Conservation (phyloP, 768 basidiomycete species). For the Fomitopsis pulvina region DNA sequence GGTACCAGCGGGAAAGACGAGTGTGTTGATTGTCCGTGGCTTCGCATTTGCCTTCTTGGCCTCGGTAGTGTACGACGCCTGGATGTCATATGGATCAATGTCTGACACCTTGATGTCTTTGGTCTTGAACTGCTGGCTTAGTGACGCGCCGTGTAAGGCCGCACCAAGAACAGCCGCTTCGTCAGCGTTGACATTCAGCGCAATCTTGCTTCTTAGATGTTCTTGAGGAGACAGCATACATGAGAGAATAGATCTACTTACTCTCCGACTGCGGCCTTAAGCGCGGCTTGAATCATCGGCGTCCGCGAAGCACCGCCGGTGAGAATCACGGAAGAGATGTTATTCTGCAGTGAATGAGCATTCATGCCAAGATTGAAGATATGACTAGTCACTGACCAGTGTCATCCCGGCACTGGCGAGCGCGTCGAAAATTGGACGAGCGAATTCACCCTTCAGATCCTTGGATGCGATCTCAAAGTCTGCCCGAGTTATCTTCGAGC, state of each 20-base stretch:
- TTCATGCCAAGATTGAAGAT: background rate
- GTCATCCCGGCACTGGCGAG: constrained; percentile 58
- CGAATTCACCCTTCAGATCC: constrained; percentile 58
- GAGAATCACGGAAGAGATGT: constrained; percentile 87
- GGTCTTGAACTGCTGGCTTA: constrained; percentile 90
- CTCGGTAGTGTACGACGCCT: constrained; percentile 71
- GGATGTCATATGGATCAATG: constrained; percentile 64
- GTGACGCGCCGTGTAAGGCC: constrained; percentile 83
- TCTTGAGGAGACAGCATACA: background rate
- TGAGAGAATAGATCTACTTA: constrained; percentile 28
- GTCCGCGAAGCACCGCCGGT: constrained; percentile 86
- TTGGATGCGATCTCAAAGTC: constrained; percentile 72
- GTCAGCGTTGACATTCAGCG: constrained; percentile 93
- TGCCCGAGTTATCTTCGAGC: constrained; percentile 65
- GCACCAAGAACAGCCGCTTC: constrained; percentile 95
- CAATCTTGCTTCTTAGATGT: constrained; percentile 63
- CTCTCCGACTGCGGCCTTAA: constrained; percentile 75
- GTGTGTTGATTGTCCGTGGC: constrained; percentile 65
- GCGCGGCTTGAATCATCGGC: constrained; percentile 85
- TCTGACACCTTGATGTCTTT: constrained; percentile 88
- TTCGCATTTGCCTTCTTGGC: constrained; percentile 41
- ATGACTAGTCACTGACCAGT: constrained; percentile 38
- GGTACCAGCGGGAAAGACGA: constrained; percentile 72
- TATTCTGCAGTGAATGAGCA: constrained; percentile 38
- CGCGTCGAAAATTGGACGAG: constrained; percentile 70